Evolutionary conservation across 768 basidiomycete species (phyloP), one percentile per base, ranked within the genome.

Genomic region (Lactarius sanguifluus): DNA sequence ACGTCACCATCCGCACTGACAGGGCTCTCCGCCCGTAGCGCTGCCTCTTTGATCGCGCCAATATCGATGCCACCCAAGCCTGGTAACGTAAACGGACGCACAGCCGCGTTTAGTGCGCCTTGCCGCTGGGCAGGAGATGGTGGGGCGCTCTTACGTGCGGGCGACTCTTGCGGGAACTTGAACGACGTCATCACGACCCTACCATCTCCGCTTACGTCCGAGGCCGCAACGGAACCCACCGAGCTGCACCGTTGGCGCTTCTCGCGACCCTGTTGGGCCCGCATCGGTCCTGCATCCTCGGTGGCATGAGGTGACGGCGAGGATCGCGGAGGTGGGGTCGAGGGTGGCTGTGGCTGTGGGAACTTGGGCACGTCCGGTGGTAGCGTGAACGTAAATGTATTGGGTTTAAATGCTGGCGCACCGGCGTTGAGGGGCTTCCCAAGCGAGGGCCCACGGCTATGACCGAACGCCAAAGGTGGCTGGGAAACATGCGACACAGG

Each of bases 391-490:
- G 85, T 91, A 76, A 94, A 94, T 20, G 82, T 82, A 3, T 77
- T 76, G 9, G 92, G 92, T 73, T 88, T 92, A 77, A 94, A 94
- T 75, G 92, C 92, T 16, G 83, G 83, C 2, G 92, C 92, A 25
- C 87, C 82, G 6, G 85, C 85, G 73, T 93, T 94, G 64, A 94
- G 83, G n/a, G 87, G 84, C 71, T 86, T 88, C 30, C 85, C 85
- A 57, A 87, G 73, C 1, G 83, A 83, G 18, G 79, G 72, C n/a
- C 74, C 69, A 18, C 82, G 81, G 32, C 69, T 57, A 66, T 84
- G 83, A 18, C 69, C 67, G 40, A 64, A 32, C 8, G 59, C 64
- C 13, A 23, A 34, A 2, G 28, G 18, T 8, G 30, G 57, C 32
- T 62, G 62, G 30, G 47, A 20, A 28, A 59, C 36, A 34, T 38